Base-by-base conservation (phyloP, 2,329 filamentous ascomycete species). In the Curvularia spicifera region DNA sequence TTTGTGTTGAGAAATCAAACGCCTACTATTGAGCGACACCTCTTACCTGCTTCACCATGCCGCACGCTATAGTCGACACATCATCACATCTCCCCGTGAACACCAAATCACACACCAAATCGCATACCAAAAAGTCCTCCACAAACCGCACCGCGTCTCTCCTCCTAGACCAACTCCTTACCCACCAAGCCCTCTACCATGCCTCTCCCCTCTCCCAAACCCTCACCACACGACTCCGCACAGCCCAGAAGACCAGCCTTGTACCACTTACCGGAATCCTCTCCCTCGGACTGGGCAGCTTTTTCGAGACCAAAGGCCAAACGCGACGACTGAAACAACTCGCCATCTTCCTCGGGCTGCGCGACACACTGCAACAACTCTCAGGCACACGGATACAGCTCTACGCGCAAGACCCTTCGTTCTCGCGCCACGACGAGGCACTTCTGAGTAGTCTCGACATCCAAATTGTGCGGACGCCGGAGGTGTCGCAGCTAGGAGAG, bases 281-380 rank as follows among this genome's bases (percentile, higher is more conserved):
- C 15, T 70, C 66, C 2, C 65, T 69, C 6, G 68, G 68, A 3
- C 60, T 69, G 1, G 68, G 68, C 5, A 63, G 60, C 22, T 56
- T 69, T 6, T 44, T 50, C 8, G 60, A 50, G 3, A 40, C 44
- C 15, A 66, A 60, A 59, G 66, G 64, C n/a, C 69, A 71, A 49
- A 50, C 61, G 2, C 59, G 71, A 12, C 55, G 69, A 8, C 39
- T 72, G 18, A 75, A 75, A 50, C 70, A 73, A 63, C 63, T 75
- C 18, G 55, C 66, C 31, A 64, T 73, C 20, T 55, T 20, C 18
- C 13, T 52, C 28, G 40, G 9, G 0, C 10, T 43, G 5, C 40
- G 40, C 40, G 22, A 13, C 22, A 24, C 20, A 24, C 5, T 43
- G 2, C 22, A 26, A 1, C 20, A n/a, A 0, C 20, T 43, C 8